Percentiles rank a stretch among this genome's conserved stretches.
phyloP scores from a whole-genome alignment of 208 protist species.

The Trypanosomatidae sp. region DNA sequence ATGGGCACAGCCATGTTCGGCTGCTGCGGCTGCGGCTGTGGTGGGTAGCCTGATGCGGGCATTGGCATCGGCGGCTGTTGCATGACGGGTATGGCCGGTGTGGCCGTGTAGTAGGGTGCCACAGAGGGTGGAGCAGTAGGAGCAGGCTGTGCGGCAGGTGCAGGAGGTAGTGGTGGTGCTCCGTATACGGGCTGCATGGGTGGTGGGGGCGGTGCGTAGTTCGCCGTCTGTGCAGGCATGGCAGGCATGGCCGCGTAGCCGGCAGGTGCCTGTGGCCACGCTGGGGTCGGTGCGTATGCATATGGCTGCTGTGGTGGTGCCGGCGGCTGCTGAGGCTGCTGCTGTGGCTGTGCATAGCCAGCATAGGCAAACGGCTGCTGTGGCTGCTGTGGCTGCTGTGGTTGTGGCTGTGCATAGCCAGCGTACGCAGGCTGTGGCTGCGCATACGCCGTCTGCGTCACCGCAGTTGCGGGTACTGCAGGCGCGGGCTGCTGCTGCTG shows the following conservation, averaged over 20 bases:
- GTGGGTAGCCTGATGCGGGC: slow-evolving; percentile 11
- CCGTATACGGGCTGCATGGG: slow-evolving; percentile 7
- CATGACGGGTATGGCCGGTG: slow-evolving; percentile 3
- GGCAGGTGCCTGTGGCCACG: too few relatives aligned
- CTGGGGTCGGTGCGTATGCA: too few relatives aligned
- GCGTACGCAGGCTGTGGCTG: neutral
- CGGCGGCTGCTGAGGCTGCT: slow-evolving; percentile 3
- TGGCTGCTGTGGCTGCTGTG: slow-evolving; percentile 1
- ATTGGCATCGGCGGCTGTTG: too few relatives aligned
- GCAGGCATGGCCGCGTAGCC: too few relatives aligned
- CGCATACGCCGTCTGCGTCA: slow-evolving; percentile 5
- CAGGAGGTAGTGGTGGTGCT: slow-evolving; percentile 1
- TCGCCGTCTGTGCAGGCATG: too few relatives aligned
- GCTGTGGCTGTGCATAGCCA: slow-evolving; percentile 7
- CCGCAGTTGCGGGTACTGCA: slow-evolving; percentile 1
- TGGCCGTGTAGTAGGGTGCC: slow-evolving; percentile 3
- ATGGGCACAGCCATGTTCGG: neutral
- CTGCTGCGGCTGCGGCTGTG: slow-evolving; percentile 4
- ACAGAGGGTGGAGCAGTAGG: neutral
- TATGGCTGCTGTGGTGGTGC: too few relatives aligned
- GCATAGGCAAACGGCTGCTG: slow-evolving; percentile 1
- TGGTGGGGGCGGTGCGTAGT: slow-evolving; percentile 2
- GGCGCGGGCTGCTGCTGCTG: slow-evolving; percentile 2
- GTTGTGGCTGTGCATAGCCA: slow-evolving; percentile 5
- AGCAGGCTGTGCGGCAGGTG: neutral